Base-by-base conservation (phyloP, 306 rosid genomes). In the Purshia tridentata region DNA sequence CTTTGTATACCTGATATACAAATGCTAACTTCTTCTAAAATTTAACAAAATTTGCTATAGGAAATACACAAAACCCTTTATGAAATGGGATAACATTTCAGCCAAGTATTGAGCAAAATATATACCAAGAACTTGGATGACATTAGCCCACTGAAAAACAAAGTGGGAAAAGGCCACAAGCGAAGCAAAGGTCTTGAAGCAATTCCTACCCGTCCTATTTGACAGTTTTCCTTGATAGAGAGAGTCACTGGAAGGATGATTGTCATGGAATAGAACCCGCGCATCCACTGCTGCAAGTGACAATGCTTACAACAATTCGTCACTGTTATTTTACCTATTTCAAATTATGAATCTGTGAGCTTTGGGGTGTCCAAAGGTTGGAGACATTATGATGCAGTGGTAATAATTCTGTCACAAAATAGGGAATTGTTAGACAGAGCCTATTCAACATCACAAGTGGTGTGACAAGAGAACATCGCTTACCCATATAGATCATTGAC, bases 401-500 rank as follows among this genome's bases (percentile, higher is more conserved):
- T 46, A 23, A 13, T 13, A 7, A 48, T 67, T 50, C 67, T 71
- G 75, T 71, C 65, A 44, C 45, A 45, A 5, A 4, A 56, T 5
- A 68, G 16, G 5, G 29, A 16, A 2, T 13, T 48, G 72, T 35
- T 19, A 35, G 48, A 4, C 16, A 49, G 59, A n/a, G 35, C 37
- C 22, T 29, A 48, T 46, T 49, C 10, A 68, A 13, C 59, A 9
- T 47, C 6, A 6, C 18, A 63, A 15, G 20, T 10, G 48, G 2
- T 49, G 29, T 44, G n/a, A 70, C 37, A 22, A 37, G 23, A 50
- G 35, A 15, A 39, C 42, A 39, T n/a, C 37, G 52, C 74, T 77
- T 71, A 77, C 84, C 78, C 56, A 64, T 57, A 22, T 6, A 58
- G 61, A 69, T 67, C 75, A 42, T 63, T 16, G 72, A 0, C 37